These are phyloP conservation scores for Serendipita sp. DNA, from an alignment of 768 basidiomycete species.

Conservation along the genomic window DNA sequence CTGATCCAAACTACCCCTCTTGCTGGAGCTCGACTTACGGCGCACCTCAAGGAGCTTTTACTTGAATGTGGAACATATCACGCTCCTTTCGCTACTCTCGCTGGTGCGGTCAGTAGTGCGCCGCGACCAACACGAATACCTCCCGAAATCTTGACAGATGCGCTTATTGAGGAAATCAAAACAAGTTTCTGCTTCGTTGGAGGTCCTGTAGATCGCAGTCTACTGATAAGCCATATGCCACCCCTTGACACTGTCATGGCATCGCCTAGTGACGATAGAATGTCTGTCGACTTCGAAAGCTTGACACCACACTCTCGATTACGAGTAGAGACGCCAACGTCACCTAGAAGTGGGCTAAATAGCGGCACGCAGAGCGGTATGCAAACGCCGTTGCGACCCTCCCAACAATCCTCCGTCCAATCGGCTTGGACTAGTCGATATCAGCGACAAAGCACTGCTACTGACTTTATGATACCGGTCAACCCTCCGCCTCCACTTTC, in stretches of 20 bases:
- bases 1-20: slow-evolving; percentile 71
- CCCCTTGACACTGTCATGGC: not conserved
- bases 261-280: slow-evolving; percentile 8
- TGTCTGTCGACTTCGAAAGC: slow-evolving; percentile 10
- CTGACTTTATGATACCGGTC: slow-evolving; percentile 52
- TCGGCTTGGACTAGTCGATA: slow-evolving; percentile 23
- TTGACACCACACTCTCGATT: not conserved
- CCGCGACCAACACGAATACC: slow-evolving; percentile 55
- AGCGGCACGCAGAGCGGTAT: not conserved
- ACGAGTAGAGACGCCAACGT: not conserved
- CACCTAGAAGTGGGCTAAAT: not conserved
- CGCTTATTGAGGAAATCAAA: slow-evolving; percentile 78
- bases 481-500: slow-evolving; percentile 40
- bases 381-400: not conserved
- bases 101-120: slow-evolving; percentile 40
- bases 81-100: slow-evolving; percentile 62
- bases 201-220: slow-evolving; percentile 28
- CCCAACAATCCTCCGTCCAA: not conserved
- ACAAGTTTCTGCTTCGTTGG: slow-evolving; percentile 82
- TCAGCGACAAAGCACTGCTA: slow-evolving; percentile 59
- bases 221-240: not conserved
- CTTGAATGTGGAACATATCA: slow-evolving; percentile 69
- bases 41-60: slow-evolving; percentile 65
- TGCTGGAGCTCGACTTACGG: slow-evolving; percentile 67
- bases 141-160: slow-evolving; percentile 59